These are phyloP conservation scores for Stephania yunnanensis DNA, from an alignment of 164 flowering plant genomes.

Conservation along the genomic window DNA sequence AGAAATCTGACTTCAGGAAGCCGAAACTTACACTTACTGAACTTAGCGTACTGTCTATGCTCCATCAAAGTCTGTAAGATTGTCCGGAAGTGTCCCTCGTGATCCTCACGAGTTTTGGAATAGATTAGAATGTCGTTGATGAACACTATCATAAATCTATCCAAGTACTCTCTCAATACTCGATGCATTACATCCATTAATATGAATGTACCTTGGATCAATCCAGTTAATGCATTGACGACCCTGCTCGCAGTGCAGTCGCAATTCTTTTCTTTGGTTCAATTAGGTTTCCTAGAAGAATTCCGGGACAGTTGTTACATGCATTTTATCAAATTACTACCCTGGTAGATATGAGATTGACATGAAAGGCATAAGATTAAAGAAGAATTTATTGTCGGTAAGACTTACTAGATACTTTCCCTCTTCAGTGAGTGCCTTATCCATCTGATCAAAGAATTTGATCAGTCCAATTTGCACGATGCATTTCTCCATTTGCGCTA, in stretches of 20 bases:
- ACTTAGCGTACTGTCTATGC: too few species aligned
- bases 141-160: too few species aligned
- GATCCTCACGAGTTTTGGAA: too few species aligned
- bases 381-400: not conserved
- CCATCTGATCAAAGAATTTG: slow-evolving; percentile 79
- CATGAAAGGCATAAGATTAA: not conserved
- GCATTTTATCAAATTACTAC: not conserved
- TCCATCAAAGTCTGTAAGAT: too few species aligned
- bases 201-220: slow-evolving; percentile 34
- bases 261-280: slow-evolving; percentile 74
- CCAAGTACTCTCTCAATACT: too few species aligned
- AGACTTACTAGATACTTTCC: slow-evolving; percentile 65
- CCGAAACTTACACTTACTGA: too few species aligned
- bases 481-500: slow-evolving; percentile 38
- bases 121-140: too few species aligned
- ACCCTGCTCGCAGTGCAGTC: slow-evolving; percentile 57
- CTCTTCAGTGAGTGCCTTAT: slow-evolving; percentile 70
- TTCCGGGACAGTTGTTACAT: too few species aligned
- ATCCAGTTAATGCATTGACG: slow-evolving; percentile 32
- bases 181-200: too few species aligned
- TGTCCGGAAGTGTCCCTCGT: too few species aligned
- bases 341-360: too few species aligned
- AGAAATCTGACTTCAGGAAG: too few species aligned
- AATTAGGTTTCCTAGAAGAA: slow-evolving; percentile 75
- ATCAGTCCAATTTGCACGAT: slow-evolving; percentile 54